These are phyloP conservation scores for Lecanicillium sp. DNA, from an alignment of 2,329 filamentous ascomycete genomes.

Conservation along the genomic window DNA sequence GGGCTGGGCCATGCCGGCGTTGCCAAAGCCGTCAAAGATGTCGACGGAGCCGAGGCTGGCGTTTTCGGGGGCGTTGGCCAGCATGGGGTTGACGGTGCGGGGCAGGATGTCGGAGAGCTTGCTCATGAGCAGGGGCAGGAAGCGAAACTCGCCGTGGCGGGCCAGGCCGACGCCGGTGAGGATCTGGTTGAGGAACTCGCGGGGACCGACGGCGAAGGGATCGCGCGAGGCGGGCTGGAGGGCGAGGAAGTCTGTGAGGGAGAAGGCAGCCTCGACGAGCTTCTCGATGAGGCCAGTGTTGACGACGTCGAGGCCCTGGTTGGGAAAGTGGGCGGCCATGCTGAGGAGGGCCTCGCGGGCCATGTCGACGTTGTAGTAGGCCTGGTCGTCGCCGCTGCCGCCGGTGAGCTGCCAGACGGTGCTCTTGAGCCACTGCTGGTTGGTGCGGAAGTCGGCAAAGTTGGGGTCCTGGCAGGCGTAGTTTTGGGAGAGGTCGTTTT, in stretches of 20 bases:
- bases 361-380: slow-evolving; percentile 57
- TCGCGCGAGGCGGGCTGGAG: slow-evolving; percentile 54
- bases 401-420: slow-evolving; percentile 58
- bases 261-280: slow-evolving; percentile 68
- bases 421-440: slow-evolving; percentile 61
- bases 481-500: slow-evolving; percentile 48
- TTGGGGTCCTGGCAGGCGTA: slow-evolving; percentile 49
- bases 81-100: slow-evolving; percentile 52
- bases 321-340: slow-evolving; percentile 66
- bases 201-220: slow-evolving; percentile 60
- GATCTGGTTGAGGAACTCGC: slow-evolving; percentile 67
- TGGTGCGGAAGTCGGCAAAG: slow-evolving; percentile 48
- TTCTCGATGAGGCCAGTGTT: slow-evolving; percentile 75
- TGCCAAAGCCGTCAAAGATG: slow-evolving; percentile 62
- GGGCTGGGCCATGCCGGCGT: slow-evolving; percentile 53
- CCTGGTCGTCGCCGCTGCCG: slow-evolving; percentile 43
- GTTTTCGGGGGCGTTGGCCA: slow-evolving; percentile 53
- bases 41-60: slow-evolving; percentile 49
- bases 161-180: slow-evolving; percentile 62
- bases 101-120: slow-evolving; percentile 71
- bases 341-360: slow-evolving; percentile 55
- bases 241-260: slow-evolving; percentile 66
- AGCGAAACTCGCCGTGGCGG: slow-evolving; percentile 70
- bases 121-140: slow-evolving; percentile 67
- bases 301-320: slow-evolving; percentile 67